Conservation (phyloP, 257 asterid genomes). For the Mitragyna speciosa region DNA sequence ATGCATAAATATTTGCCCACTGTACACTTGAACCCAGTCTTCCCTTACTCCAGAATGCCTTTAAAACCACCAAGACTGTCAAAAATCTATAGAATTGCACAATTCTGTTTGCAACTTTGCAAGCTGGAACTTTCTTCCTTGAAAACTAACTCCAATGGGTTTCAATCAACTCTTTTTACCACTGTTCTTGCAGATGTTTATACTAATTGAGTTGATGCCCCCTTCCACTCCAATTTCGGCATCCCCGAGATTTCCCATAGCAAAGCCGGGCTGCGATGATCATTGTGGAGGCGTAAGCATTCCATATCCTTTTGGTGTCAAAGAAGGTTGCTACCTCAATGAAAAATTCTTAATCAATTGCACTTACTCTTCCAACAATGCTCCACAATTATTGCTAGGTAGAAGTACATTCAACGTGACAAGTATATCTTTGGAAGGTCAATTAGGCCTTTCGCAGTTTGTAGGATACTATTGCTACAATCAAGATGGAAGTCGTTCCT, state of each 20-base stretch:
- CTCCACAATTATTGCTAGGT: neutral
- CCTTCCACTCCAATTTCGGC: no score
- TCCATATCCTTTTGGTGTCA: conserved; percentile 39
- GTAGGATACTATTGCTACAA: conserved; percentile 22
- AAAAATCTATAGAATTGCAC: no score
- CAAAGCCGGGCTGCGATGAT: conserved; percentile 18
- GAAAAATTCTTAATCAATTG: conserved; percentile 1
- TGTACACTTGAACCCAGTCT: no score
- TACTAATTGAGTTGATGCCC: no score
- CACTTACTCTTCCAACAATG: neutral
- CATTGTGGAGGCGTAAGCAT: conserved; percentile 33
- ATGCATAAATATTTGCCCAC: no score
- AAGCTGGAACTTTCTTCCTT: no score
- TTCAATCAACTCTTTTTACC: no score
- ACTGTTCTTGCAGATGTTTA: no score
- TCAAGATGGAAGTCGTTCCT: neutral
- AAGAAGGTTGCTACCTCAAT: neutral
- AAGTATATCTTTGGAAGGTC: conserved; percentile 23
- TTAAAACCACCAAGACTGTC: no score
- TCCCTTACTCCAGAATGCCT: no score
- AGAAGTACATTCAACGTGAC: neutral
- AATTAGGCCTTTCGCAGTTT: neutral
- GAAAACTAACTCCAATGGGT: no score
- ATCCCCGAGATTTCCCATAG: conserved; percentile 3
- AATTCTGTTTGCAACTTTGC: no score